These are phyloP conservation scores for Fusarium sacchari DNA, from an alignment of 2,329 filamentous ascomycete species.

Conservation along the genomic window DNA sequence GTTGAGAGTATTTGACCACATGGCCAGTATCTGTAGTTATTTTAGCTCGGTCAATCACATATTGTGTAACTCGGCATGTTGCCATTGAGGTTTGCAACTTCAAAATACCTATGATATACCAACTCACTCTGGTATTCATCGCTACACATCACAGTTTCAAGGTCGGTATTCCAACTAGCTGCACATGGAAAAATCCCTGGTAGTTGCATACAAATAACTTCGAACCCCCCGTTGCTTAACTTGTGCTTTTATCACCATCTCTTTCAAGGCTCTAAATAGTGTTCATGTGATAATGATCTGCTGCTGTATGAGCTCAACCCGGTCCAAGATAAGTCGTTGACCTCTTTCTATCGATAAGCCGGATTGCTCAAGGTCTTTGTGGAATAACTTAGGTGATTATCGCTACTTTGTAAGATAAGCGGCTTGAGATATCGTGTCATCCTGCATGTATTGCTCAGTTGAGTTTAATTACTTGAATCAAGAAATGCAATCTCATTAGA, in stretches of 20 bases:
- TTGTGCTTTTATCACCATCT: neutral
- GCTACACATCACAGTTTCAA: neutral
- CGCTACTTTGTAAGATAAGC: neutral
- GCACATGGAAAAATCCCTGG: neutral
- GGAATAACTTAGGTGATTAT: neutral
- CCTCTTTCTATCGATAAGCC: neutral
- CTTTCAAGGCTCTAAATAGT: neutral
- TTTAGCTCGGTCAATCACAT: neutral
- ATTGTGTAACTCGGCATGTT: neutral
- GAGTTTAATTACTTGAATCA: neutral
- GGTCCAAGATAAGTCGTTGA: neutral
- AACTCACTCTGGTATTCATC: neutral
- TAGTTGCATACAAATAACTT: neutral
- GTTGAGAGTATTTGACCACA: neutral
- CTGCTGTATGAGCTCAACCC: neutral
- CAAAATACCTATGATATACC: neutral
- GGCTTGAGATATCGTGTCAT: neutral
- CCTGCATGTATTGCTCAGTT: neutral
- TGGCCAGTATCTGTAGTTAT: neutral
- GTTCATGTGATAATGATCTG: neutral
- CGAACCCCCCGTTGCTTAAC: neutral
- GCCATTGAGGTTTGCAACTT: neutral
- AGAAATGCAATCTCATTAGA: neutral
- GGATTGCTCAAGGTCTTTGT: neutral
- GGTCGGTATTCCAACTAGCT: neutral